These are phyloP conservation scores for Asterella californica DNA, from an alignment of 225 moss, liverwort and hornwort species.

Conservation along the genomic window DNA sequence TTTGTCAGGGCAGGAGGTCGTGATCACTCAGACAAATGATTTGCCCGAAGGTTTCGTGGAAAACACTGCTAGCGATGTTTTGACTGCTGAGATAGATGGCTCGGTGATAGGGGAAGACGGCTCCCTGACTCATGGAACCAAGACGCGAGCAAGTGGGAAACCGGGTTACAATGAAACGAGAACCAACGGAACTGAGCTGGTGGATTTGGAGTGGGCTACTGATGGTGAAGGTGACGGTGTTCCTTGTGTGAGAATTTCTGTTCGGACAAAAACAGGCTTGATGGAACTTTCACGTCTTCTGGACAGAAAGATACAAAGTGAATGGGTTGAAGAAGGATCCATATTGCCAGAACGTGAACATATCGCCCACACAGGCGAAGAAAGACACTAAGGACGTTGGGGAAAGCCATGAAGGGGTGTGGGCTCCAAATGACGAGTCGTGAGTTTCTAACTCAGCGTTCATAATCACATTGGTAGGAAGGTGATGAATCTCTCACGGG, in stretches of 20 bases:
- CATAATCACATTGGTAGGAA: too few relatives aligned
- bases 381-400: neutral
- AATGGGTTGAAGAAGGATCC: constrained; percentile 7
- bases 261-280: constrained; percentile 33
- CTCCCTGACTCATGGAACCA: neutral
- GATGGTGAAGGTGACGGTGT: constrained; percentile 19
- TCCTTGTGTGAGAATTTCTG: constrained; percentile 37
- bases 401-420: too few relatives aligned
- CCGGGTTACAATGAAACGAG: neutral
- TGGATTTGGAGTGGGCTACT: constrained; percentile 33
- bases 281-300: constrained; percentile 35
- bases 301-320: constrained; percentile 27
- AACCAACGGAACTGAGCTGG: constrained; percentile 12
- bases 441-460: too few relatives aligned
- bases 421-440: too few relatives aligned
- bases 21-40: constrained; percentile 2
- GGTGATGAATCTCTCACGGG: too few relatives aligned
- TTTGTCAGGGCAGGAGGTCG: constrained; percentile 21
- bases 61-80: neutral
- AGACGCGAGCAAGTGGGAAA: neutral
- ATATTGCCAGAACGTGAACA: neutral
- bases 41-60: neutral
- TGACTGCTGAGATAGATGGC: constrained; percentile 1
- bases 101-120: neutral
- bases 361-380: neutral